Conservation (phyloP, 2,329 filamentous ascomycete genomes). For the Berkeleyomyces rouxiae region DNA sequence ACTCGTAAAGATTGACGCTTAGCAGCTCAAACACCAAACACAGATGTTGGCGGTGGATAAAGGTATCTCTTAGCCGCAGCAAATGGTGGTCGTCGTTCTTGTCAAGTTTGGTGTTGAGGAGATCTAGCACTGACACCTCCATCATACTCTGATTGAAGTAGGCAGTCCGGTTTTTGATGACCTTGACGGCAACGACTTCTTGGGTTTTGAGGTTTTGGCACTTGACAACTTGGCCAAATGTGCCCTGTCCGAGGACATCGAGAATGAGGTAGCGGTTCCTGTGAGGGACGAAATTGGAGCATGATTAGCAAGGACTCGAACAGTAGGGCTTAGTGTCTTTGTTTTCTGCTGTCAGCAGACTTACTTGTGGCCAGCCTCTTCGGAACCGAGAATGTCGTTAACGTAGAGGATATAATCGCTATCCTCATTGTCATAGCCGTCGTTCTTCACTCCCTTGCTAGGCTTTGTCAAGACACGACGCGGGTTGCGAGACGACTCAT, state of each 20-base stretch:
- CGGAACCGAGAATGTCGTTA: conserved; percentile 93
- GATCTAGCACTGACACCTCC: conserved; percentile 92
- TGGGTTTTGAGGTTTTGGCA: conserved; percentile 97
- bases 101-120: conserved; percentile 96
- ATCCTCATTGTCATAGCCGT: conserved; percentile 97
- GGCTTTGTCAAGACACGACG: conserved; percentile 92
- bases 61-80: conserved; percentile 86
- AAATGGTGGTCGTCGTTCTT: conserved; percentile 98
- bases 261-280: conserved; percentile 93
- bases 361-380: conserved; percentile 94
- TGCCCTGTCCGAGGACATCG: conserved; percentile 91
- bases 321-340: background rate
- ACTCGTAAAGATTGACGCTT: conserved; percentile 92
- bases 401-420: conserved; percentile 99
- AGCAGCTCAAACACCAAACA: conserved; percentile 92
- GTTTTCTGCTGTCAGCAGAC: conserved; percentile 18
- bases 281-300: background rate
- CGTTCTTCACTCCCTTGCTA: conserved; percentile 96
- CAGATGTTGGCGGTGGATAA: conserved; percentile 92
- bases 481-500: conserved; percentile 93
- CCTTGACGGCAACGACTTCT: conserved; percentile 96
- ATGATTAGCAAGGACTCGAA: background rate
- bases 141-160: conserved; percentile 99
- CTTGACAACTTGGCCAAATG: conserved; percentile 96
- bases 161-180: conserved; percentile 96